Evolutionary conservation across 176 grass and related monocot genomes (phyloP).

Genomic region (Hsuehochloa calcarea): DNA sequence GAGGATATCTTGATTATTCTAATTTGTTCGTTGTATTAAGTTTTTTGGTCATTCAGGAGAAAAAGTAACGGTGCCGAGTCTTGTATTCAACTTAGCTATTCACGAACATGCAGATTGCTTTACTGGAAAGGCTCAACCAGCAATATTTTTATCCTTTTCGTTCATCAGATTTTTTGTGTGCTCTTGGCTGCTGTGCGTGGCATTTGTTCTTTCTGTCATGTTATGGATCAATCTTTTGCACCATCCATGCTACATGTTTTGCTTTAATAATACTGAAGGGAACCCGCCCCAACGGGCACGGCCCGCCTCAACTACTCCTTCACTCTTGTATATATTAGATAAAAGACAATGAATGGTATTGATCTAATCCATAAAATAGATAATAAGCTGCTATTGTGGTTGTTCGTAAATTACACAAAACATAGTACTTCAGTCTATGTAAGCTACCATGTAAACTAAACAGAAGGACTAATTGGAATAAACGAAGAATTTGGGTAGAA

Average conservation of each 20-base stretch:
- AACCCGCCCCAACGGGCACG: no score
- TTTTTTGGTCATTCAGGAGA: slow-evolving; percentile 10
- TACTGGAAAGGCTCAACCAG: background rate
- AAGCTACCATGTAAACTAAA: no score
- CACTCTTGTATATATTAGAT: no score
- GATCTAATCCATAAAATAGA: no score
- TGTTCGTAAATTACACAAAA: no score
- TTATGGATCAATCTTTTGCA: background rate
- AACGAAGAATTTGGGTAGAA: no score
- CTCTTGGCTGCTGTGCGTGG: background rate
- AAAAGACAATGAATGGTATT: no score
- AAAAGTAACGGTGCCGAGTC: background rate
- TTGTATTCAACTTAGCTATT: slow-evolving; percentile 10
- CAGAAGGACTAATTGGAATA: no score
- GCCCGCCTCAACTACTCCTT: no score
- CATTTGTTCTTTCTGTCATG: background rate
- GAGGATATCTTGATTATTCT: slow-evolving; percentile 67
- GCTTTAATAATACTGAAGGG: background rate
- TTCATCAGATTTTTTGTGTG: background rate
- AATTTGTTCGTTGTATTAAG: slow-evolving; percentile 29
- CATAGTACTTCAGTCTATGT: no score
- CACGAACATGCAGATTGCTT: background rate
- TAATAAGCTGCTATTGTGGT: no score
- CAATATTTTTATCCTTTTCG: no score
- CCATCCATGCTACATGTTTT: background rate